These are phyloP conservation scores for Straminergon stramineum DNA, from an alignment of 225 moss, liverwort and hornwort genomes.

Conservation along the genomic window DNA sequence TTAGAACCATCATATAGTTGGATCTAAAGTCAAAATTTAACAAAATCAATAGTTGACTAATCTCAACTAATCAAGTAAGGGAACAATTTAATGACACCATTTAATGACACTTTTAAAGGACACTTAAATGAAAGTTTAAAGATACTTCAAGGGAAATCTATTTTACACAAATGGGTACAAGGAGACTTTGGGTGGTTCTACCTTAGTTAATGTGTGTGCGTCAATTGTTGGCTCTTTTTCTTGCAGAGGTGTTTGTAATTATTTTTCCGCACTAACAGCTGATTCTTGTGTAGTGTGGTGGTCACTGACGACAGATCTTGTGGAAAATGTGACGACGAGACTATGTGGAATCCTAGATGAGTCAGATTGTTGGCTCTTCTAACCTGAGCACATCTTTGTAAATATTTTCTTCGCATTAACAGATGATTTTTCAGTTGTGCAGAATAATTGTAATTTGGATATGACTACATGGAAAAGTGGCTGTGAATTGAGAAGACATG, in stretches of 20 bases:
- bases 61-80: no score
- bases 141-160: no score
- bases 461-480: background rate
- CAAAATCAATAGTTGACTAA: no score
- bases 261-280: background rate
- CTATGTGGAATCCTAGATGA: background rate
- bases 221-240: background rate
- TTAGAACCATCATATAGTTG: no score
- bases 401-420: background rate
- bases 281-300: background rate
- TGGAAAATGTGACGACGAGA: background rate
- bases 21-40: no score
- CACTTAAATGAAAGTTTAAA: no score
- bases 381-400: background rate
- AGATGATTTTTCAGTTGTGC: background rate
- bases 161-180: no score
- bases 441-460: background rate
- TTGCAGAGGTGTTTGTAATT: background rate
- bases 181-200: no score
- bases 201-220: background rate
- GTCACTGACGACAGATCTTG: background rate
- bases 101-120: no score
- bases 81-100: no score
- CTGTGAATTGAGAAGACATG: background rate
- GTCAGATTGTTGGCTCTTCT: background rate